Conservation (phyloP, 139 green algal species). For the Chlorella sp. region DNA sequence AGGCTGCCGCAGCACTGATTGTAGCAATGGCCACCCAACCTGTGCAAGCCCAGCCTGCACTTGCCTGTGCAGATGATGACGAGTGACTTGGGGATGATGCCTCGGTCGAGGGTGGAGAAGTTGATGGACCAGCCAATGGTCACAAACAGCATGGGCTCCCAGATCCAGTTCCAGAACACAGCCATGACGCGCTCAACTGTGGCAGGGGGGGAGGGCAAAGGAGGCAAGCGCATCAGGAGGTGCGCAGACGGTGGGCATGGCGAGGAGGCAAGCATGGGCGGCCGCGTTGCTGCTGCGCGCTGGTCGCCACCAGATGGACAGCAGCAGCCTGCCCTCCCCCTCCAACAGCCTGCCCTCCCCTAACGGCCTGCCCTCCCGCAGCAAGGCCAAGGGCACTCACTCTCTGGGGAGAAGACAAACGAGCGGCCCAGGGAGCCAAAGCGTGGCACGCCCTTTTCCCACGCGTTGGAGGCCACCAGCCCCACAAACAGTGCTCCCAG, state of each 20-base stretch:
- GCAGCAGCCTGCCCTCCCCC: not conserved
- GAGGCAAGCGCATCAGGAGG: too few species aligned
- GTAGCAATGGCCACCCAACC: too few species aligned
- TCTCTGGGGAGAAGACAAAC: slow-evolving; percentile 45
- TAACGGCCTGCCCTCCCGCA: not conserved
- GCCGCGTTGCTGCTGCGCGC: not conserved
- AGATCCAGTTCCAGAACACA: slow-evolving; percentile 51
- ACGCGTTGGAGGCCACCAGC: slow-evolving; percentile 60
- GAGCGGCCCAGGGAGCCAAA: slow-evolving; percentile 40
- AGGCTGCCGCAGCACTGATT: too few species aligned
- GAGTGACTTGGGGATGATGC: slow-evolving; percentile 66
- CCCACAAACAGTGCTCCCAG: slow-evolving; percentile 71
- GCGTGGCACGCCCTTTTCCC: slow-evolving; percentile 60
- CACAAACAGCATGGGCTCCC: slow-evolving; percentile 83
- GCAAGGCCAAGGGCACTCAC: slow-evolving; percentile 13
- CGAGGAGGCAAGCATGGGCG: not conserved
- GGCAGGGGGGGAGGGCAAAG: not conserved
- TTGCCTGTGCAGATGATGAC: slow-evolving; percentile 53
- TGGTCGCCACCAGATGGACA: too few species aligned
- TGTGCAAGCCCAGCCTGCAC: too few species aligned
- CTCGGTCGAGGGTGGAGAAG: slow-evolving; percentile 49
- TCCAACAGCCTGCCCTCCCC: not conserved
- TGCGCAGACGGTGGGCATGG: too few species aligned
- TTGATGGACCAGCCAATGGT: slow-evolving; percentile 78
- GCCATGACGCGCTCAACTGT: slow-evolving; percentile 46